Percentiles rank a stretch among this genome's conserved stretches.
phyloP scores from a whole-genome alignment of 176 grass and related monocot species.

The Bonia amplexicaulis region DNA sequence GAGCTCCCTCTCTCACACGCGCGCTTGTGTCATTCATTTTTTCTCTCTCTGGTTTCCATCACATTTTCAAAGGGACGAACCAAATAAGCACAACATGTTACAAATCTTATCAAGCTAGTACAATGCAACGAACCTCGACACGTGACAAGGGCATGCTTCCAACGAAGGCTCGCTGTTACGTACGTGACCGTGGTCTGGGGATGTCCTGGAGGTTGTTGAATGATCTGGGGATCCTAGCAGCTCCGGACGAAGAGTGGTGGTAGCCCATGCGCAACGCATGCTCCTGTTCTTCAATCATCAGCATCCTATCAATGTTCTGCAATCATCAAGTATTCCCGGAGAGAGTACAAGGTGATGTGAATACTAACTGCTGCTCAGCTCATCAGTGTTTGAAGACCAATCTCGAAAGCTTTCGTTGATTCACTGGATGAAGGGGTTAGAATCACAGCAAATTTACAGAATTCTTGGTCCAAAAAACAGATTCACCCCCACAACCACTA shows the following conservation, averaged over 20 bases:
- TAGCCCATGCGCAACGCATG: conserved; percentile 34
- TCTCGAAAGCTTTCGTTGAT: background rate
- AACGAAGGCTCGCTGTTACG: background rate
- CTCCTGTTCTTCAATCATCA: background rate
- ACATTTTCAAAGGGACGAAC: background rate
- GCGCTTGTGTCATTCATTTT: background rate
- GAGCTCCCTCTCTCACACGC: background rate
- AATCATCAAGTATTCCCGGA: background rate
- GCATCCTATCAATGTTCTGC: background rate
- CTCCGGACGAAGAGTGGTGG: background rate
- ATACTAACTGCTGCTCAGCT: background rate
- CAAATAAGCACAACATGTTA: background rate
- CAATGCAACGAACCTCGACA: background rate
- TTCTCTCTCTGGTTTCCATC: background rate
- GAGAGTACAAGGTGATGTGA: background rate
- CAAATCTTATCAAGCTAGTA: background rate
- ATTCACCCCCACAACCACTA: conserved; percentile 21
- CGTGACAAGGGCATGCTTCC: background rate
- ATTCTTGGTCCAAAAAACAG: conserved; percentile 6
- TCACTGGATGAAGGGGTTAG: background rate
- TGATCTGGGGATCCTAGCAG: conserved; percentile 1
- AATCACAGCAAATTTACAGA: conserved; percentile 29
- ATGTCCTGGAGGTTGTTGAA: conserved; percentile 31
- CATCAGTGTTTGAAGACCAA: background rate
- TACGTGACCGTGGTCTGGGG: background rate